These are phyloP conservation scores for Fusarium oligoseptatum DNA, from an alignment of 2,329 filamentous ascomycete species.

Conservation along the genomic window DNA sequence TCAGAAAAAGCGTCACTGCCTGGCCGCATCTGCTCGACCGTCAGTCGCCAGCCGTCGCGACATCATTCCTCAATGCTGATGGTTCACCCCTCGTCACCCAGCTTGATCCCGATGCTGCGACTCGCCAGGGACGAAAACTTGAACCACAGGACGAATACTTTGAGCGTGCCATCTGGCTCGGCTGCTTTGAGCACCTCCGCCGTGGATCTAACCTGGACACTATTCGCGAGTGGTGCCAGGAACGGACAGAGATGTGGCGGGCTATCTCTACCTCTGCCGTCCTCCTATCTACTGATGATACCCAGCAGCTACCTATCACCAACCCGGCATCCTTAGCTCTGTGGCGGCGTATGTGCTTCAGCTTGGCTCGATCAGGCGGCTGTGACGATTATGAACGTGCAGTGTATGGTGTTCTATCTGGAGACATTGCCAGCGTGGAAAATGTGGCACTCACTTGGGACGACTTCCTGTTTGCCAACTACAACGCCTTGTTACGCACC, in stretches of 20 bases:
- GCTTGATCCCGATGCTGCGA: conserved; percentile 91
- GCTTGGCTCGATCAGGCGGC: conserved; percentile 76
- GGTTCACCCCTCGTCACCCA: conserved; percentile 82
- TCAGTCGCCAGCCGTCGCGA: conserved; percentile 67
- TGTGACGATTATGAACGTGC: conserved; percentile 86
- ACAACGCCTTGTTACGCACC: conserved; percentile 85
- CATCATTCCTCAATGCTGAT: conserved; percentile 69
- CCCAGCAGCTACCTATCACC: conserved; percentile 53
- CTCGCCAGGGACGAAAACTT: conserved; percentile 80
- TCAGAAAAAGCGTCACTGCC: conserved; percentile 83
- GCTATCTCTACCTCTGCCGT: conserved; percentile 84
- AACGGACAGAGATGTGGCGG: conserved; percentile 90
- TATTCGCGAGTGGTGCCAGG: conserved; percentile 87
- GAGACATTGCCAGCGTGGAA: conserved; percentile 83
- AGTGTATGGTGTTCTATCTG: conserved; percentile 90
- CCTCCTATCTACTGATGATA: conserved; percentile 66
- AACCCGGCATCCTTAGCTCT: conserved; percentile 66
- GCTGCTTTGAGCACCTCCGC: conserved; percentile 93
- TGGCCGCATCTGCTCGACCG: conserved; percentile 76
- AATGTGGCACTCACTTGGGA: conserved; percentile 85
- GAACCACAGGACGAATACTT: conserved; percentile 89
- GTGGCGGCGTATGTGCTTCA: conserved; percentile 84
- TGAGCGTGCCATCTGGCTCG: conserved; percentile 90
- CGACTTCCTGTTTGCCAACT: conserved; percentile 87
- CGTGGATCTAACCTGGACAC: conserved; percentile 81